phyloP scores from a whole-genome alignment of 306 rosid species.

The Cicer bijugum region DNA sequence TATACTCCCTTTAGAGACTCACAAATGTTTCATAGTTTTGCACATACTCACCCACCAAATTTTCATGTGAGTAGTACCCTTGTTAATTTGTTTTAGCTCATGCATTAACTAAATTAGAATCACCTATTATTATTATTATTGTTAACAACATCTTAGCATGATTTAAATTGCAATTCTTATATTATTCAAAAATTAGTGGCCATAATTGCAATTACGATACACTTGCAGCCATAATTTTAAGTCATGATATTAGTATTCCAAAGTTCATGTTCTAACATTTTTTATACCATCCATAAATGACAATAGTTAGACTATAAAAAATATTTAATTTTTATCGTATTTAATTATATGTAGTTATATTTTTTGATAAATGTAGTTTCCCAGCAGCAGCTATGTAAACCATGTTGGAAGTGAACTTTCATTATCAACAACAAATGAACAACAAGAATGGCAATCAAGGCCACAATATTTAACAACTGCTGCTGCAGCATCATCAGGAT shows the following conservation, averaged over 20 bases:
- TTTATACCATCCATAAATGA: too few relatives aligned
- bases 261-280: too few relatives aligned
- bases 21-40: conserved; percentile 57
- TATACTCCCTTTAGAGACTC: conserved; percentile 58
- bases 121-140: not conserved
- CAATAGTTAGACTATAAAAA: too few relatives aligned
- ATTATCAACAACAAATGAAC: conserved; percentile 58
- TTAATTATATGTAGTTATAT: not conserved
- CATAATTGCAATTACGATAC: not conserved
- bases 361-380: conserved; percentile 53
- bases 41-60: conserved; percentile 55
- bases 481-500: conserved; percentile 99
- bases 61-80: conserved; percentile 58
- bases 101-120: not conserved
- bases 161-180: not conserved
- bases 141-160: not conserved
- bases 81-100: conserved; percentile 13
- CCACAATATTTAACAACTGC: conserved; percentile 62
- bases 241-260: too few relatives aligned
- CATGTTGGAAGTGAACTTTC: conserved; percentile 69
- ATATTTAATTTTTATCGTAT: not conserved
- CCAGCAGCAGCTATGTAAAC: conserved; percentile 72
- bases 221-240: too few relatives aligned
- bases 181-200: too few relatives aligned
- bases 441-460: conserved; percentile 63